Base-by-base conservation (phyloP, 2,329 filamentous ascomycete genomes). In the Colletotrichum cordylinicola region DNA sequence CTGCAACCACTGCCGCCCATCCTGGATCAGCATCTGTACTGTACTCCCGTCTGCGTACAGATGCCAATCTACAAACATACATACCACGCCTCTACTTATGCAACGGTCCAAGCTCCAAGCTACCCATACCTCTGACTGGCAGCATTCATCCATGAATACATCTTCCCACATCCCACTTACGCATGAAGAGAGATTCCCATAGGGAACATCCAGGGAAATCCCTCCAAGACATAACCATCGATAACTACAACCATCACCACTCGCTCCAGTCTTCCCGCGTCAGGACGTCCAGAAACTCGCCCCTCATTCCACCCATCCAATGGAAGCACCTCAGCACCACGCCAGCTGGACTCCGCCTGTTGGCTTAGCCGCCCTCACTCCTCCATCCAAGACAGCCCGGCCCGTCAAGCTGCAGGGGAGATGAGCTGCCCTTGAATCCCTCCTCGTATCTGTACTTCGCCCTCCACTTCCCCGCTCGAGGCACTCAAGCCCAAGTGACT, bases 311-410 rank as follows among this genome's bases (percentile, higher is more conserved):
- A 66, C 29, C 16, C 55, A 48, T 21, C 35, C 48, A 10, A 58
- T 15, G n/a, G 27, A 9, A n/a, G n/a, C 33, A 37, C 13, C 29
- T 48, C 48, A 21, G 35, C 58, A 18, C 35, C 18, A 48, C 58
- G 13, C 35, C 18, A 48, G 27, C 29, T 52, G 18, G 64, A 27
- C 43, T 55, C 24, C 52, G 67, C 68, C 37, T 27, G 61, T 58
- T 55, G n/a, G n/a, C 43, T 64, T 65, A 76, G 65, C 70, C 70
- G 74, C 74, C 56, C 43, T 67, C 70, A 58, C 70, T 29, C 43
- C 24, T 48, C 39, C 12, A n/a, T 61, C 58, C 58, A 61, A 35
- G 58, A 75, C 56, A 68, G n/a, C 37, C 21, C 58, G 27, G 58
- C 58, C 64, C 43, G 56, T 65, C 43, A 27, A 18, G 18, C 69